A percentile compares a stretch with the other conserved stretches of the same genome.
phyloP scores from a whole-genome alignment of 192 early-diverging fungal species.

The Dispira simplex region DNA sequence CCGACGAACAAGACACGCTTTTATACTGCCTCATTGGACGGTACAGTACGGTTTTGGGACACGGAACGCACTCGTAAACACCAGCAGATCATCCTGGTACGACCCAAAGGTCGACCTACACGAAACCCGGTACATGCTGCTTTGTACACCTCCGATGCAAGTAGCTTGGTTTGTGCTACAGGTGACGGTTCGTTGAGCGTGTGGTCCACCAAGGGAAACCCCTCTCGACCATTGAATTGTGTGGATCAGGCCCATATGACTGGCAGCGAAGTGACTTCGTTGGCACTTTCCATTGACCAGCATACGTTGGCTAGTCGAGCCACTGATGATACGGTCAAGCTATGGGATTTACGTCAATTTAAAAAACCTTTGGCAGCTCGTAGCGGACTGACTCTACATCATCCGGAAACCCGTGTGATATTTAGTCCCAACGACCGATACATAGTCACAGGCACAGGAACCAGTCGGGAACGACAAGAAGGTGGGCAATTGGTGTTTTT shows the following conservation, averaged over 20 bases:
- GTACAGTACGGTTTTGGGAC: slow-evolving; percentile 69
- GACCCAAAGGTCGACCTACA: slow-evolving; percentile 51
- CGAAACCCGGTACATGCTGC: slow-evolving; percentile 53
- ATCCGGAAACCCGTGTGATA: slow-evolving; percentile 62
- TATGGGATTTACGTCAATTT: slow-evolving; percentile 81
- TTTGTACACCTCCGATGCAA: slow-evolving; percentile 52
- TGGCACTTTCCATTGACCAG: slow-evolving; percentile 52
- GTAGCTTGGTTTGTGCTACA: slow-evolving; percentile 31
- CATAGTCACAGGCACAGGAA: slow-evolving; percentile 50
- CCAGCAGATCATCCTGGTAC: slow-evolving; percentile 60
- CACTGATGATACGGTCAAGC: slow-evolving; percentile 78
- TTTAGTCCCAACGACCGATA: slow-evolving; percentile 69
- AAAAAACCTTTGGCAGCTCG: slow-evolving; percentile 42
- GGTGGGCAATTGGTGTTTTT: background rate
- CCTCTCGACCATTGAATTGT: slow-evolving; percentile 18
- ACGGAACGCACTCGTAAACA: slow-evolving; percentile 51
- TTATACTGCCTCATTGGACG: slow-evolving; percentile 65
- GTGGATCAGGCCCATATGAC: slow-evolving; percentile 54
- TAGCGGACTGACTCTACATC: slow-evolving; percentile 38
- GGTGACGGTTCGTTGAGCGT: slow-evolving; percentile 63
- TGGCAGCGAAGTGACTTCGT: slow-evolving; percentile 48
- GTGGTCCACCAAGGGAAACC: slow-evolving; percentile 53
- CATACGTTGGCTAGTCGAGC: slow-evolving; percentile 54
- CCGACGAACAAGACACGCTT: slow-evolving; percentile 46
- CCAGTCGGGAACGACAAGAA: background rate